Evolutionary conservation across 257 asterid species (phyloP).

Genomic region (Plectranthus barbatus): DNA sequence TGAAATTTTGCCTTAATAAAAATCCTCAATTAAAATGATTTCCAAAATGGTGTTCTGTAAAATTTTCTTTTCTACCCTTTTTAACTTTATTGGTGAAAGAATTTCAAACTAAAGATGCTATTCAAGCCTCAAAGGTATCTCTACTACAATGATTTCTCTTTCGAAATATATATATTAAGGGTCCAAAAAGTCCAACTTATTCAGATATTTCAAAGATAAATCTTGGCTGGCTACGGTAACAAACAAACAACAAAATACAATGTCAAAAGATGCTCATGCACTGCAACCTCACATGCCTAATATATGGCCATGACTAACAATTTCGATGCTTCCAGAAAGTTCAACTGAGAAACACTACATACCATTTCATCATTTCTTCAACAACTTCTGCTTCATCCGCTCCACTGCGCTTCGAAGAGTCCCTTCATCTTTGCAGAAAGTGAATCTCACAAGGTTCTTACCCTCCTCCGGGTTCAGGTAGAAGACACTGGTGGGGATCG

Average conservation of each 20-base stretch:
- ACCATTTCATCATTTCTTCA: slow-evolving; percentile 14
- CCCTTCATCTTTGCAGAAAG: slow-evolving; percentile 80
- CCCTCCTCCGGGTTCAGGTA: slow-evolving; percentile 90
- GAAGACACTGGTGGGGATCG: slow-evolving; percentile 89
- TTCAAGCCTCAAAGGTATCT: too few species aligned
- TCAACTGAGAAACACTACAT: too few species aligned
- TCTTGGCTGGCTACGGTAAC: neutral
- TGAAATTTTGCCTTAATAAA: too few species aligned
- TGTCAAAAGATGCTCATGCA: neutral
- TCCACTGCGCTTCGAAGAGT: slow-evolving; percentile 27
- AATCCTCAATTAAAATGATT: too few species aligned
- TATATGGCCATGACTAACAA: neutral
- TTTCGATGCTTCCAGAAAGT: neutral
- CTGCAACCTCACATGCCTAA: neutral
- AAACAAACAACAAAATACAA: neutral
- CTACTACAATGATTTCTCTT: too few species aligned
- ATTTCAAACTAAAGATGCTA: too few species aligned
- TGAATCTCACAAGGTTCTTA: slow-evolving; percentile 87
- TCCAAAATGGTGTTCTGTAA: too few species aligned
- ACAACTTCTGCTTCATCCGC: slow-evolving; percentile 33
- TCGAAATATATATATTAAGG: too few species aligned
- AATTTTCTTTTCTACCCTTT: too few species aligned
- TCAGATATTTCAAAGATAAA: neutral
- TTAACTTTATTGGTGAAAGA: too few species aligned
- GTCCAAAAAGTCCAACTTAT: neutral